Evolutionary conservation across 148 eudicot species (phyloP), one percentile per base, ranked within the genome.

Genomic region (Amaranthus palmeri): DNA sequence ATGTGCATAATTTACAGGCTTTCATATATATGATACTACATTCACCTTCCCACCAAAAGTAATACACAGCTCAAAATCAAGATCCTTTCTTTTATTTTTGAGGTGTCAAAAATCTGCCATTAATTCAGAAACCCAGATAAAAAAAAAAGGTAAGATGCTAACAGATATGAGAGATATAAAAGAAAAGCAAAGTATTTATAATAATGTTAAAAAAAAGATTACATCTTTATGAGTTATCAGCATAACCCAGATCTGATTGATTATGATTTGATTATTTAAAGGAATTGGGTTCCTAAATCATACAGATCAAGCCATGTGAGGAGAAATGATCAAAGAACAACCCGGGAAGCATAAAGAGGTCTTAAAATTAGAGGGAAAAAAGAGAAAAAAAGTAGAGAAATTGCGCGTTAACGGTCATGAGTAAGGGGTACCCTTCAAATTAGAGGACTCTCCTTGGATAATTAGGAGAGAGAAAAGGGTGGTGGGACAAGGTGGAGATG

Each of bases 31-130:
- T 25, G 36, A 44, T 54, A 59, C 65, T 61, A 73, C 81, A 72
- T 67, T 69, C 3, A 56, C 50, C 44, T 62, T 42, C 63, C 46
- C 69, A 57, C 45, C 61, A 71, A 59, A 62, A 43, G 53, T 60
- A 72, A 66, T 61, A 54, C 58, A 72, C 74, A 49, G 65, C 79
- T 81, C 73, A 69, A 59, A 82, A 86, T 71, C 68, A 70, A 60
- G 83, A 76, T 85, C 75, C 77, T 84, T 84, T 80, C 36, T 25
- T 25, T 25, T 25, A 25, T 25, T 74, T 70, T 88, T 79, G 84
- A 60, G 86, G 73, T 71, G 81, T 77, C 54, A 77, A 80, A 95
- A 85, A 25, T 86, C 98, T 89, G 93, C 84, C 87, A 82, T 72
- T 48, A 83, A 84, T 74, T 69, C 61, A 76, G 65, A 69, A 76